These are phyloP conservation scores for Phaeosphaeria sp. DNA, from an alignment of 2,329 filamentous ascomycete genomes.

Conservation along the genomic window DNA sequence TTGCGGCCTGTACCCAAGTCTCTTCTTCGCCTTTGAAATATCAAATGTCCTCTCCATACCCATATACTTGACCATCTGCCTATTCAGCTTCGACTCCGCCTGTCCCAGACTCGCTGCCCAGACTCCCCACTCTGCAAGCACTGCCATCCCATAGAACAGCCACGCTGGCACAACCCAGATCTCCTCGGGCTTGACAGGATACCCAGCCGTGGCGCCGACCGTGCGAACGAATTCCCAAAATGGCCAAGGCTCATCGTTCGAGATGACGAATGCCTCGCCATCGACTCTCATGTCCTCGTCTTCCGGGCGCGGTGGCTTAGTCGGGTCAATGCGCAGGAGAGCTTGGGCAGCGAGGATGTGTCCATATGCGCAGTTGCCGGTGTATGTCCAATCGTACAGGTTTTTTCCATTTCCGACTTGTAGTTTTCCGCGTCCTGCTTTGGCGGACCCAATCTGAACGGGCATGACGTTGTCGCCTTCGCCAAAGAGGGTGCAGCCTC, in stretches of 20 bases:
- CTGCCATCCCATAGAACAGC: not conserved
- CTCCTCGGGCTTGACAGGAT: not conserved
- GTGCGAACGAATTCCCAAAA: not conserved
- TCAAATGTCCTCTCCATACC: not conserved
- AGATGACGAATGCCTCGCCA: not conserved
- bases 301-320: not conserved
- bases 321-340: not conserved
- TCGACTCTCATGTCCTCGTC: not conserved
- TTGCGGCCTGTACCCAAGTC: not conserved
- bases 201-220: not conserved
- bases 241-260: not conserved
- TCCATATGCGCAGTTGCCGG: slow-evolving; percentile 6
- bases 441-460: not conserved
- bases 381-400: slow-evolving; percentile 13
- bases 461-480: slow-evolving; percentile 5
- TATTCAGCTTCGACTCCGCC: not conserved
- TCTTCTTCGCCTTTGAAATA: not conserved
- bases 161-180: not conserved
- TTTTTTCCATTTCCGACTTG: slow-evolving; percentile 13
- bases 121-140: not conserved
- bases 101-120: not conserved
- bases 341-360: slow-evolving; percentile 8
- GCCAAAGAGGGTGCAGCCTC: slow-evolving; percentile 7
- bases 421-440: not conserved
- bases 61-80: not conserved